Percentiles rank a stretch among this genome's conserved stretches.
Evolutionary conservation across 306 rosid species (phyloP).

Genomic region (Dalbergia cultrata): DNA sequence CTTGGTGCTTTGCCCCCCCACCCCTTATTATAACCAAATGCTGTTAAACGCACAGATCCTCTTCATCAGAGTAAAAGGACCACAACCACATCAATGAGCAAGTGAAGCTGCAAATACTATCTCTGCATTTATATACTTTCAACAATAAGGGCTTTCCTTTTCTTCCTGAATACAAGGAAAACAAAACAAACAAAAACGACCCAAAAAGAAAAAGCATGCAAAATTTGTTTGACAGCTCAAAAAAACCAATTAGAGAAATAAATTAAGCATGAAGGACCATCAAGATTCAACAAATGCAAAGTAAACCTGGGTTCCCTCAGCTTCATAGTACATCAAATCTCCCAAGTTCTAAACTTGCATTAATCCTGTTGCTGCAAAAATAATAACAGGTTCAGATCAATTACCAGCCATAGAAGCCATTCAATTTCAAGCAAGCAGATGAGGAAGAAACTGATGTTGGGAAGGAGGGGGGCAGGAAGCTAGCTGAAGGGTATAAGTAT

Average conservation of each 20-base stretch:
- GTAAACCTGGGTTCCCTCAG: constrained; percentile 52
- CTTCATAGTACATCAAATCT: constrained; percentile 32
- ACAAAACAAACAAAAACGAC: not conserved
- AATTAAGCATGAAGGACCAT: constrained; percentile 45
- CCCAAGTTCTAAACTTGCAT: constrained; percentile 30
- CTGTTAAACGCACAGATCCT: constrained; percentile 6
- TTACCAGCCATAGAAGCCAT: constrained; percentile 21
- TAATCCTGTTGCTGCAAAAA: constrained; percentile 63
- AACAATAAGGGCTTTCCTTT: constrained; percentile 33
- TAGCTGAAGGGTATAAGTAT: no score
- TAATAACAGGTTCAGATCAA: constrained; percentile 27
- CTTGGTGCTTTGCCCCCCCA: constrained; percentile 8
- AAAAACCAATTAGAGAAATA: constrained; percentile 49
- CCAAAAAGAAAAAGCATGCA: constrained; percentile 13
- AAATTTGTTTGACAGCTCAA: constrained; percentile 44
- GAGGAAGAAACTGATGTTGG: not conserved
- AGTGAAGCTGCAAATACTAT: constrained; percentile 44
- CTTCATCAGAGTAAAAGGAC: not conserved
- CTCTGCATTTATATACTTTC: constrained; percentile 37
- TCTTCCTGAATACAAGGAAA: constrained; percentile 32
- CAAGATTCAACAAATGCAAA: constrained; percentile 46
- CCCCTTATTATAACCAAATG: constrained; percentile 4
- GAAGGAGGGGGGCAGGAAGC: no score
- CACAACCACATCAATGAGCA: constrained; percentile 38
- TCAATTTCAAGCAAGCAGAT: constrained; percentile 13